Base-by-base conservation (phyloP, 176 grass and related monocot genomes). In the Thalia dealbata region DNA sequence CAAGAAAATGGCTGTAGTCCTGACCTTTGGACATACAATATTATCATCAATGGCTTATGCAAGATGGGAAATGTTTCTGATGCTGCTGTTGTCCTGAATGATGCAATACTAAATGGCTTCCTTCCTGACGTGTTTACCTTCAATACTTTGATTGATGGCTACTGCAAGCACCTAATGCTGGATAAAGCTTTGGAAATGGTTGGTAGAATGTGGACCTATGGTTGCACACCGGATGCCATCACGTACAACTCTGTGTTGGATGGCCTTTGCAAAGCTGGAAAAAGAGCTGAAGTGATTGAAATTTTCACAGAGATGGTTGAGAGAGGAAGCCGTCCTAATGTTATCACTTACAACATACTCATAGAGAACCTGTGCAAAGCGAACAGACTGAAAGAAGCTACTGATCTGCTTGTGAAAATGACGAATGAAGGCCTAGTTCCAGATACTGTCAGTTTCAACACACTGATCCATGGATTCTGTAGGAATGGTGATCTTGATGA, bases 41-140 rank as follows among this genome's bases (percentile, higher is more conserved):
- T 96, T 71, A 61, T 96, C 62, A 92, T 96, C 67, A 92, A 96
- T 59, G 89, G 89, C 25, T 82, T 92, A 18, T 96, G 89, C 83
- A 96, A 96, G 80, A 90, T 96, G 87, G 93, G 93, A 55, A 96
- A 96, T 86, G 84, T 88, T 84, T 87, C 78, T 41, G 82, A 96
- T 28, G 93, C 93, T 14, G 82, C 55, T 60, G 76, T 90, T 75
- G 80, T 96, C 22, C 78, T 96, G 74, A 96, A 96, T 54, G 93
- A 96, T 80, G 89, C 84, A 72, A 84, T 96, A 69, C 51, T 83
- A 29, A 87, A 92, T 75, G 87, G 93, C 65, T 88, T 80, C 48
- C 80, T 96, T 76, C 92, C 89, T 43, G 87, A 96, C 72, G 71
- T 84, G 42, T 96, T 92, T 79, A 96, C 89, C 74, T 96, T 90